Evolutionary conservation across 1,284 basidiomycete species (phyloP), one percentile per base, ranked within the genome.

Genomic region (Butyriboletus appendiculatus): DNA sequence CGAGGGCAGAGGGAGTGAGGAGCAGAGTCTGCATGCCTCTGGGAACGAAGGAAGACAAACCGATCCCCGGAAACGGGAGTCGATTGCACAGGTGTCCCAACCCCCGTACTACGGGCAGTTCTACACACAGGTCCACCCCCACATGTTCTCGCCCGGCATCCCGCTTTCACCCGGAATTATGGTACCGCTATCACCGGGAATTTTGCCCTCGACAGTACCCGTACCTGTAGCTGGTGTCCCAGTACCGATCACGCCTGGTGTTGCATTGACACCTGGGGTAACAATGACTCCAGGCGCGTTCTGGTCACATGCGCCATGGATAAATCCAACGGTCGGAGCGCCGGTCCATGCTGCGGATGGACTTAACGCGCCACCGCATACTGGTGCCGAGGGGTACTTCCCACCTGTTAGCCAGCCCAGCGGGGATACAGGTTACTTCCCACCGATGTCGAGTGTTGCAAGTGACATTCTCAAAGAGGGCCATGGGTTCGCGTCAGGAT

Each of bases 241-340:
- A 33, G 43, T 65, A 18, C 70, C 78, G 18, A 84, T 88, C 73
- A 85, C 85, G 1, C 85, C 86, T 1, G 85, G 82, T 15, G 75
- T 81, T 22, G 76, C 81, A 22, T 82, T 90, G 80, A 85, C 85
- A 0, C 85, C 87, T 2, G 85, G 83, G 20, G 74, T 81, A n/a
- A 76, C 82, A 20, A 85, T 90, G 81, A 85, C 82, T 18, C 86
- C 88, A 18, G 87, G 88, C 1, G 70, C 84, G 28, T 85, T 88
- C 63, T 90, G 83, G 79, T 26, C 74, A 49, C 84, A 87, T 61
- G 64, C 55, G 6, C 78, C 83, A 47, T 80, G 77, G 66, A 81
- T 86, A 50, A 88, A 88, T 56, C 78, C 85, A 6, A 79, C 85
- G 15, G 84, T 86, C 0, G 88, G 88, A 16, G 87, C 86, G 35